phyloP scores from a whole-genome alignment of 2,329 filamentous ascomycete species.

The Nothophaeocryptopus gaeumannii region DNA sequence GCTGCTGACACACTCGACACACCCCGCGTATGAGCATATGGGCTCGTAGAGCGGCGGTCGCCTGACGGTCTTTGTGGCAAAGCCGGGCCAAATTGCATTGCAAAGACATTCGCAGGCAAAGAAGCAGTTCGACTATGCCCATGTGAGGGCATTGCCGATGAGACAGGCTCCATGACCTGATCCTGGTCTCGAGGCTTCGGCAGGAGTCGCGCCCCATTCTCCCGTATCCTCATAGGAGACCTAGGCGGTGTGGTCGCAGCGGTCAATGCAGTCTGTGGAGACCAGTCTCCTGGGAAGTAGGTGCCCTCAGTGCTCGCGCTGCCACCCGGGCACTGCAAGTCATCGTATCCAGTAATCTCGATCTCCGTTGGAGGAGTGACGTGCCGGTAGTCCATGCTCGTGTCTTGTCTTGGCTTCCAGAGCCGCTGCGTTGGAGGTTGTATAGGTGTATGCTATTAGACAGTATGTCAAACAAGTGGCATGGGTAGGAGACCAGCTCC shows the following conservation, averaged over 20 bases:
- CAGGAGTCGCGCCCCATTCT: conserved; percentile 29
- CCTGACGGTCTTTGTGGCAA: conserved; percentile 13
- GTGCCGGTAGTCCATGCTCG: conserved; percentile 45
- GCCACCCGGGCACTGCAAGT: conserved; percentile 30
- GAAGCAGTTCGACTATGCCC: conserved; percentile 30
- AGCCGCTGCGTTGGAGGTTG: conserved; percentile 10
- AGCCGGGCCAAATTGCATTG: conserved; percentile 29
- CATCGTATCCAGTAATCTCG: conserved; percentile 26
- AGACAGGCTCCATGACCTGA: conserved; percentile 25
- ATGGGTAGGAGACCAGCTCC: conserved; percentile 45
- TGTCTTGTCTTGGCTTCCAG: conserved; percentile 22
- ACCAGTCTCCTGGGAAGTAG: conserved; percentile 31
- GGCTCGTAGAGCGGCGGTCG: conserved; percentile 29
- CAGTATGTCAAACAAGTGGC: conserved; percentile 20
- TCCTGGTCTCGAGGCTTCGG: conserved; percentile 31
- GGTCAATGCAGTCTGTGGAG: conserved; percentile 32
- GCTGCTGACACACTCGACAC: conserved; percentile 17
- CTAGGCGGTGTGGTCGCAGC: conserved; percentile 31
- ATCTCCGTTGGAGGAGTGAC: conserved; percentile 44
- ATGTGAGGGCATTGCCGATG: conserved; percentile 8
- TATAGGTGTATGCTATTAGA: conserved; percentile 25
- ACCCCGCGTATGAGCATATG: conserved; percentile 18
- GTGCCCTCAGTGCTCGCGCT: conserved; percentile 32
- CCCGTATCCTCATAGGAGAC: conserved; percentile 30
- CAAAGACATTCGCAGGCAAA: conserved; percentile 28